Base-by-base conservation (phyloP, 2,329 filamentous ascomycete species). In the Simplicillium sp. region DNA sequence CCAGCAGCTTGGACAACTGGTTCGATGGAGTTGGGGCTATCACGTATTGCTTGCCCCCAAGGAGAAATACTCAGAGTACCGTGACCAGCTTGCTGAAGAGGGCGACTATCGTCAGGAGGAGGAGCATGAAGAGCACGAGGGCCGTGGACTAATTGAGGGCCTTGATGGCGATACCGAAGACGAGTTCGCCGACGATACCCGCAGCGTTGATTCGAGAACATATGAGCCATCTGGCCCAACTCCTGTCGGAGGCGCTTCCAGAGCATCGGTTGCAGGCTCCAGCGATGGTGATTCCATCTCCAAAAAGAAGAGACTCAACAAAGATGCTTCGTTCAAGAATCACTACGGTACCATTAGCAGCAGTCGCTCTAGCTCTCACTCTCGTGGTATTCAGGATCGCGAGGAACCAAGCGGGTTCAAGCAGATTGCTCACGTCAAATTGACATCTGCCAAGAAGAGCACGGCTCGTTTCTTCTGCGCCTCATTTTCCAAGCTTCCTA, bases 1-100 rank as follows among this genome's bases (percentile, higher is more conserved):
- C 66, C 92, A 98, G 65, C 92, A 98, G 60, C 77, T 98, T 3
- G 92, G 92, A 16, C 92, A 98, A 62, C 70, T 97, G 18, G 82
- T 98, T 15, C 79, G 92, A 44, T 98, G 92, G 92, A 96, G 87
- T 47, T 98, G 92, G 92, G 92, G 92, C 11, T 97, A 95, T 61
- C 88, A 95, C 53, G 82, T 97, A 31, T 71, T 98, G 14, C 70
- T 98, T n/a, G 89, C 89, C 14, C 87, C 90, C 14, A 84, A 87
- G 49, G 79, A 82, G 37, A 76, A 75, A 46, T 87, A 86, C 53
- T 68, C 73, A 11, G 78, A 84, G 40, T 81, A 84, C 44, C 70
- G 75, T 38, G 53, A 71, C 29, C 65, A 75, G 43, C 59, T 67
- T 12, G 55, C 64, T 14, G 75, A 78, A 50, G 71, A 75, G 64